Evolutionary conservation across 805 yeast genomes (phyloP).

Genomic region (Candida montana): DNA sequence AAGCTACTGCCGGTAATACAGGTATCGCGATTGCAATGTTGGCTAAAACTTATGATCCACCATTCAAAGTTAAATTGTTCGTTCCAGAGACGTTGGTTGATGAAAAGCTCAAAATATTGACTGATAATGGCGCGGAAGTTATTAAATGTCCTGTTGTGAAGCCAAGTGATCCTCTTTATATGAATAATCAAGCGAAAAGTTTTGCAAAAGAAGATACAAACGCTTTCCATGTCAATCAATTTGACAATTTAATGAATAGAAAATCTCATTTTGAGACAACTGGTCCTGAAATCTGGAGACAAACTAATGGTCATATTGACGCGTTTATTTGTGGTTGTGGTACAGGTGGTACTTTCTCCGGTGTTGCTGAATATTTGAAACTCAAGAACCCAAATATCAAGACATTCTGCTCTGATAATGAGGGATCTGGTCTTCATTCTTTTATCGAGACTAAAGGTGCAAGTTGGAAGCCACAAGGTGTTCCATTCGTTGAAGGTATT

Average conservation of each 20-base stretch:
- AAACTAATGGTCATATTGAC: constrained; percentile 47
- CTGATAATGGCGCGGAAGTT: constrained; percentile 54
- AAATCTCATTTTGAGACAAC: constrained; percentile 60
- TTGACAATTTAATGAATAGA: constrained; percentile 76
- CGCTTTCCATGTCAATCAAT: constrained; percentile 76
- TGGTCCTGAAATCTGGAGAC: constrained; percentile 73
- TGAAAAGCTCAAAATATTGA: constrained; percentile 59
- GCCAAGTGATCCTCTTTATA: constrained; percentile 44
- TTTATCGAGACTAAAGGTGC: constrained; percentile 17
- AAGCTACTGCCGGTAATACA: constrained; percentile 85
- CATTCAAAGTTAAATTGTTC: constrained; percentile 59
- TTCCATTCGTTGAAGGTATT: constrained; percentile 23
- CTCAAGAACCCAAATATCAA: constrained; percentile 35
- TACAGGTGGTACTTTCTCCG: constrained; percentile 80
- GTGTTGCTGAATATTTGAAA: constrained; percentile 60
- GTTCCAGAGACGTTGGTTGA: constrained; percentile 72
- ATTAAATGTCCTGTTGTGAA: constrained; percentile 68
- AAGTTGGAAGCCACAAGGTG: constrained; percentile 21
- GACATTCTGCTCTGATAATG: constrained; percentile 71
- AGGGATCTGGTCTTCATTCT: constrained; percentile 61
- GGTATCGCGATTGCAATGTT: constrained; percentile 77
- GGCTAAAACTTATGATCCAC: constrained; percentile 32
- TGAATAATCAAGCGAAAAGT: constrained; percentile 20
- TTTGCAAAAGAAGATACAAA: constrained; percentile 34
- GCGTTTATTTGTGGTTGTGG: constrained; percentile 74